Conservation (phyloP, 2,329 filamentous ascomycete genomes). For the Aspergillus spinulosporus region DNA sequence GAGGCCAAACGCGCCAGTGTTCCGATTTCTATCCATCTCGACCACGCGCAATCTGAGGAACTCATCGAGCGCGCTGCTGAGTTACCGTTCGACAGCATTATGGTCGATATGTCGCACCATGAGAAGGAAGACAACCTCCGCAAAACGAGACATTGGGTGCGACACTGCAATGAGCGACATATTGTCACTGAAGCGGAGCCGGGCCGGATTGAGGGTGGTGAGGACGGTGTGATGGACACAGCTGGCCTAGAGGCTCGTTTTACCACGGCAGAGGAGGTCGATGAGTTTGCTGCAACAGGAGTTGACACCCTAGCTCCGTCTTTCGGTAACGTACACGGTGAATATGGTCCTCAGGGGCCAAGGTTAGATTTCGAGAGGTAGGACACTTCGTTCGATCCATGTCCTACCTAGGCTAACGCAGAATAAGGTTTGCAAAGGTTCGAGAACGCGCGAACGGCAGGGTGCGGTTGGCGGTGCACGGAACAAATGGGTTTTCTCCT, state of each 20-base stretch:
- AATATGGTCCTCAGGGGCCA: slow-evolving; percentile 66
- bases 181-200: slow-evolving; percentile 72
- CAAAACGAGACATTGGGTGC: slow-evolving; percentile 62
- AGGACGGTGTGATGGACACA: slow-evolving; percentile 73
- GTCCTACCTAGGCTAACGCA: not conserved
- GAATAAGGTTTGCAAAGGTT: slow-evolving; percentile 27
- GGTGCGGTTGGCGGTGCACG: slow-evolving; percentile 51
- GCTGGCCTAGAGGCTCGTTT: slow-evolving; percentile 62
- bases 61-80: slow-evolving; percentile 62
- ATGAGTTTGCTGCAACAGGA: slow-evolving; percentile 68
- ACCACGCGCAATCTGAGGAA: slow-evolving; percentile 65
- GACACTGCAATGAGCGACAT: slow-evolving; percentile 63
- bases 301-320: slow-evolving; percentile 73
- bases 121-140: slow-evolving; percentile 68
- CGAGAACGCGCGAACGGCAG: not conserved
- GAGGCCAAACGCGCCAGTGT: slow-evolving; percentile 59
- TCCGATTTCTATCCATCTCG: slow-evolving; percentile 64
- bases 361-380: slow-evolving; percentile 59
- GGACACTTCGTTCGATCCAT: not conserved
- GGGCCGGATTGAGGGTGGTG: slow-evolving; percentile 69
- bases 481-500: slow-evolving; percentile 57
- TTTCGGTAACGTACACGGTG: slow-evolving; percentile 74
- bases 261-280: slow-evolving; percentile 68
- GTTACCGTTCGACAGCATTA: slow-evolving; percentile 67
- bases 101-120: slow-evolving; percentile 75